Base-by-base conservation (phyloP, 192 early-diverging fungal species). In the Backusella australiensis region DNA sequence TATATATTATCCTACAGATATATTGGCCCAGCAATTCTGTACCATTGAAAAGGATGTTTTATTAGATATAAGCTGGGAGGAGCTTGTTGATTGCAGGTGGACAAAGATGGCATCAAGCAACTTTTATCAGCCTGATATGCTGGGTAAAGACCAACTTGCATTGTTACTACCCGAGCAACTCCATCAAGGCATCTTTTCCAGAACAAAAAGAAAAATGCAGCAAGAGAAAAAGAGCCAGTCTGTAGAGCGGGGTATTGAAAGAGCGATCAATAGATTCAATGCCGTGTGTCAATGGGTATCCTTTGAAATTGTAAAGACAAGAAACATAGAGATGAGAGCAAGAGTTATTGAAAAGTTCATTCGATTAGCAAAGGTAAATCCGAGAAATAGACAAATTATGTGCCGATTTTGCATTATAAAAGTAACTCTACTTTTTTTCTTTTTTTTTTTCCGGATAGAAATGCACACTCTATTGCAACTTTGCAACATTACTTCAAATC, bases 301-400 rank as follows among this genome's bases (percentile, higher is more conserved):
- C 1, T 81, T 83, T n/a, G 86, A 87, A 75, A 89, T 91, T 39
- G 66, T 91, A 19, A 44, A 73, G 41, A 81, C 83, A 9, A 69
- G 39, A 6, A 76, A 82, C 53, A 14, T 83, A 32, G 87, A 87
- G 6, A 70, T 77, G 35, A 78, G 90, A 46, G 88, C 84, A 29
- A 81, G 77, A 44, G 85, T 90, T 0, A 82, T 91, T 38, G 89
- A 90, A 73, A 90, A 90, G 42, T 89, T 90, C 41, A 91, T 91
- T 71, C 80, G 87, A 29, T 81, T 91, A 21, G 90, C 90, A 2
- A 83, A 88, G 52, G 88, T 87, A 80, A 72, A 72, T 44, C 0
- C 1, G 2, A 3, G 34, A 23, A 8, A 36, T n/a, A 53, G 21
- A 6, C 4, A n/a, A 23, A 53, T 6, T 6, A 19, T 19, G 15